Evolutionary conservation across 177 flowering plant genomes (phyloP).

Genomic region (Telopea speciosissima): DNA sequence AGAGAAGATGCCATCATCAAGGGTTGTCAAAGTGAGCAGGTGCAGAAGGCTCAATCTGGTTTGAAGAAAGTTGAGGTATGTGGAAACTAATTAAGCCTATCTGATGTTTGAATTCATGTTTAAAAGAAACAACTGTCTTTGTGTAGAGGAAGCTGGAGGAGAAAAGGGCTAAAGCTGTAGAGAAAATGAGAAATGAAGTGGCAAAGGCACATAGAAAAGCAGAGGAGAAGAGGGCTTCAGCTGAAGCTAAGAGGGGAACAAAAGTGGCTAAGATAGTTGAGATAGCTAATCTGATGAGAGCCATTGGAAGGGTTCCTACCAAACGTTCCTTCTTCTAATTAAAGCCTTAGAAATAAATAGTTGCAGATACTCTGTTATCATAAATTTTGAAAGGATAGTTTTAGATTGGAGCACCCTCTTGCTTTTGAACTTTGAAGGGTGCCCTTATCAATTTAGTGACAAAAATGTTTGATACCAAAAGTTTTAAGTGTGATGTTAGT

Average conservation of each 20-base stretch:
- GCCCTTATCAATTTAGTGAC: neutral
- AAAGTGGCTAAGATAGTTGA: slow-evolving; percentile 73
- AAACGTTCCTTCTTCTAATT: slow-evolving; percentile 69
- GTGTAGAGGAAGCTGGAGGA: slow-evolving; percentile 87
- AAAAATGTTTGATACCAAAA: too few relatives aligned
- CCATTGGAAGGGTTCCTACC: slow-evolving; percentile 71
- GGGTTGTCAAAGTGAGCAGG: slow-evolving; percentile 78
- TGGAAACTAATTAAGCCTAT: neutral
- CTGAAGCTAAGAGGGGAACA: slow-evolving; percentile 87
- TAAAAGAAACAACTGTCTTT: neutral
- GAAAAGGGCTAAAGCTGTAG: slow-evolving; percentile 76
- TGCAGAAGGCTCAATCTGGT: slow-evolving; percentile 62
- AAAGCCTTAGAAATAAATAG: neutral
- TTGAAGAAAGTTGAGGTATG: slow-evolving; percentile 92
- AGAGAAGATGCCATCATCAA: slow-evolving; percentile 76
- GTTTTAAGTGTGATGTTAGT: too few relatives aligned
- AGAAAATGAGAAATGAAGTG: slow-evolving; percentile 83
- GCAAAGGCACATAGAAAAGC: slow-evolving; percentile 80
- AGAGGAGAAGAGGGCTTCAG: slow-evolving; percentile 86
- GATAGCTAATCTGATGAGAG: slow-evolving; percentile 74
- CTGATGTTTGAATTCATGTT: neutral
- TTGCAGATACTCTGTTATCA: neutral
- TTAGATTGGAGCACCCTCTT: neutral
- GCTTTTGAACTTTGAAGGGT: neutral
- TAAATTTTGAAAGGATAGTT: too few relatives aligned